Evolutionary conservation across 2,329 filamentous ascomycete genomes (phyloP).

Genomic region (Colletotrichum sp.): DNA sequence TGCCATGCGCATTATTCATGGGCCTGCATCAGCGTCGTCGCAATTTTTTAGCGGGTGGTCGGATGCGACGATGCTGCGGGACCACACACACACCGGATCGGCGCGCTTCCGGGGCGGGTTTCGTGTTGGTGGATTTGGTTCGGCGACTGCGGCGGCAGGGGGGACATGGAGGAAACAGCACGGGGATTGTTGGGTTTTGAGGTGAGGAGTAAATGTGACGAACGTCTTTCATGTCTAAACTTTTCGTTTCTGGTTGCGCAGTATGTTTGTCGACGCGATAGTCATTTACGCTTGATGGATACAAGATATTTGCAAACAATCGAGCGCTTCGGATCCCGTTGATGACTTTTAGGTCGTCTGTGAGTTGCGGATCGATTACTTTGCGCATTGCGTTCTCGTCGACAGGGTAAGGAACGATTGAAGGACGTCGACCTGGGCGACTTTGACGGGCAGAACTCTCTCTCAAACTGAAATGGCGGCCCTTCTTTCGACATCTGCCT

Average conservation of each 20-base stretch:
- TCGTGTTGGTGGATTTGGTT: neutral
- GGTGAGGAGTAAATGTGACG: neutral
- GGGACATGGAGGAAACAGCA: neutral
- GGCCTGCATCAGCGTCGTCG: conserved; percentile 1
- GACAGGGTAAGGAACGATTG: neutral
- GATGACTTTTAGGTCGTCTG: neutral
- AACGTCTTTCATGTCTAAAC: fast-evolving
- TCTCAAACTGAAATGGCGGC: neutral
- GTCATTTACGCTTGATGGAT: neutral
- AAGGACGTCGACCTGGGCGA: neutral
- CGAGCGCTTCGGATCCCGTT: neutral
- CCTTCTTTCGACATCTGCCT: neutral
- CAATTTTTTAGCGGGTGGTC: neutral
- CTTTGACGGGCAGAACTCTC: neutral
- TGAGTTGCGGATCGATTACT: neutral
- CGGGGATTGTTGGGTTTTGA: neutral
- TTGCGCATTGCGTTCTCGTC: neutral
- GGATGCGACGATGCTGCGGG: neutral
- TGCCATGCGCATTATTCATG: conserved; percentile 1
- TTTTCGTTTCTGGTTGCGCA: neutral
- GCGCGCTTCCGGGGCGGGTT: conserved; percentile 10
- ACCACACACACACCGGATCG: neutral
- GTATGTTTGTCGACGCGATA: neutral
- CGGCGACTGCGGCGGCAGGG: neutral
- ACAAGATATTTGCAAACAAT: neutral